Evolutionary conservation across 441 rosid species (phyloP).

Genomic region (Erodium chrysanthum): DNA sequence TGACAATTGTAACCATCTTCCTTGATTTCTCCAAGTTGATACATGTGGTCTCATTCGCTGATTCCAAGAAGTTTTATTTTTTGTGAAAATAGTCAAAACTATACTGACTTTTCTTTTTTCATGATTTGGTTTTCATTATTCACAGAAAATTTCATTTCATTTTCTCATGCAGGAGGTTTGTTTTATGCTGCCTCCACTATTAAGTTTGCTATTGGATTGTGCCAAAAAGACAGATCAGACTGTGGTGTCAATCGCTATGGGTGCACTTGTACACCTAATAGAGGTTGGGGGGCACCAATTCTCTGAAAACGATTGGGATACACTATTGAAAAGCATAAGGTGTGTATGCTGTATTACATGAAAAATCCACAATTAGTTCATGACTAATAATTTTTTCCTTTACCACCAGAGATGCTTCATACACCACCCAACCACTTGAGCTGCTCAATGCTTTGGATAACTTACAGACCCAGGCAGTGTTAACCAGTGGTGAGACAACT

Average conservation of each 20-base stretch:
- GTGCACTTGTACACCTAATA: conserved; percentile 94
- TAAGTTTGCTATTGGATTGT: conserved; percentile 90
- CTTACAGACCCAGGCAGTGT: conserved; percentile 29
- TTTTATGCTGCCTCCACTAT: conserved; percentile 98
- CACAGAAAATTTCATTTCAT: conserved; percentile 8
- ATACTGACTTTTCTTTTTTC: neutral
- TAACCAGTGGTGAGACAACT: conserved; percentile 25
- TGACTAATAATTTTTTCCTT: conserved; percentile 17
- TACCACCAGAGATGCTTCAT: conserved; percentile 79
- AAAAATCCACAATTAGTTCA: conserved; percentile 6
- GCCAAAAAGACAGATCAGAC: conserved; percentile 96
- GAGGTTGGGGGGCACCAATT: conserved; percentile 99
- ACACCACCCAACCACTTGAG: conserved; percentile 98
- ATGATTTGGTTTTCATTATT: conserved; percentile 4
- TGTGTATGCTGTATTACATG: conserved; percentile 24
- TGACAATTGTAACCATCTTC: neutral
- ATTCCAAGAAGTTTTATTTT: neutral
- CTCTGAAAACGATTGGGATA: conserved; percentile 93
- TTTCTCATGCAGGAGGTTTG: conserved; percentile 77
- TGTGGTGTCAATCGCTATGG: conserved; percentile 91
- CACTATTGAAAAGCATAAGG: conserved; percentile 97
- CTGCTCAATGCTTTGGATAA: conserved; percentile 70
- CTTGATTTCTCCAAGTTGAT: conserved; percentile 4
- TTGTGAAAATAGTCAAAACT: neutral
- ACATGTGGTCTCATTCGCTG: neutral